Conservation (phyloP, 2,329 filamentous ascomycete genomes). For the Diplodia corticola region DNA sequence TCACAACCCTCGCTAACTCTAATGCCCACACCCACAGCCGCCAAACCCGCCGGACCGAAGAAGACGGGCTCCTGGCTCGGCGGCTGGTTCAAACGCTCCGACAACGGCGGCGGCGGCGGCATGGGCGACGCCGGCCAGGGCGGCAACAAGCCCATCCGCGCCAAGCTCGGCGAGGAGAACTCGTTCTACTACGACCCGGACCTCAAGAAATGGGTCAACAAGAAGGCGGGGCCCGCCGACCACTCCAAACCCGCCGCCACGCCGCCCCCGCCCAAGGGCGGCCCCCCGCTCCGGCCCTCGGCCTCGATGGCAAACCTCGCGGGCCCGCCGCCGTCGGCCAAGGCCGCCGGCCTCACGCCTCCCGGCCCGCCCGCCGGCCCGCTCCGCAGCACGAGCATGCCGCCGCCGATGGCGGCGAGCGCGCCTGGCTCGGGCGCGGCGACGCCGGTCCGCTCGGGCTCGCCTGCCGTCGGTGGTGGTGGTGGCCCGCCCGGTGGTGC, state of each 20-base stretch:
- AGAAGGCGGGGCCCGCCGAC: slow-evolving; percentile 72
- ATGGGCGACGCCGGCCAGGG: slow-evolving; percentile 39
- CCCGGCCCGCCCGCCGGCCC: background rate
- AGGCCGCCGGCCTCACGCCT: background rate
- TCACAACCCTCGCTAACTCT: background rate
- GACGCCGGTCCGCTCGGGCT: slow-evolving; percentile 37
- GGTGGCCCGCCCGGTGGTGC: background rate
- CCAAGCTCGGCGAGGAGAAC: slow-evolving; percentile 91
- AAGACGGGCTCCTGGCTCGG: slow-evolving; percentile 74
- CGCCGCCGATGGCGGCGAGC: slow-evolving; percentile 33
- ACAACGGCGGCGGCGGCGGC: slow-evolving; percentile 54
- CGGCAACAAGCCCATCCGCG: slow-evolving; percentile 71
- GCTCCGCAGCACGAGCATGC: slow-evolving; percentile 38
- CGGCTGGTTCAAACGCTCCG: slow-evolving; percentile 76
- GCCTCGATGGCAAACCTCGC: slow-evolving; percentile 51
- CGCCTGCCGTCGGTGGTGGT: slow-evolving; percentile 31
- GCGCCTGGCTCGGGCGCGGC: slow-evolving; percentile 32
- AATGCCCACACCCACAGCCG: slow-evolving; percentile 48
- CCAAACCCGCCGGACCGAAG: slow-evolving; percentile 52
- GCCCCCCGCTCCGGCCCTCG: slow-evolving; percentile 48
- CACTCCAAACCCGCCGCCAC: slow-evolving; percentile 59
- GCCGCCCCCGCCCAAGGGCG: slow-evolving; percentile 72
- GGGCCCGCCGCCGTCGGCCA: slow-evolving; percentile 23
- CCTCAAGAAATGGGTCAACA: slow-evolving; percentile 98
- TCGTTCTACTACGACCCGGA: slow-evolving; percentile 93